Evolutionary conservation across 257 asterid genomes (phyloP).

Genomic region (Ajuga chamaepitys): DNA sequence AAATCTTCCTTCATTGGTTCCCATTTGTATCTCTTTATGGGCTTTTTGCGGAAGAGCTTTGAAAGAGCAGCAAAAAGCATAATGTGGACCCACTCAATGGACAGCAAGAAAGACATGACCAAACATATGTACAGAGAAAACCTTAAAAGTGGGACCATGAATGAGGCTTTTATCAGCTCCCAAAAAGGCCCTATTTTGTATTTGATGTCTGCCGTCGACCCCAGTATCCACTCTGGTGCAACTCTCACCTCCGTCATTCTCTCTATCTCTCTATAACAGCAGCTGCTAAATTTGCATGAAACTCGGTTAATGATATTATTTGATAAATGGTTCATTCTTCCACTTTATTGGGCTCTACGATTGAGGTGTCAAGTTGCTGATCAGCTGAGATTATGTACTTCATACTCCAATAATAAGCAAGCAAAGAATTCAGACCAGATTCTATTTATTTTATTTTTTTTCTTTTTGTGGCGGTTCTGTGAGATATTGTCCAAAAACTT

Average conservation of each 20-base stretch:
- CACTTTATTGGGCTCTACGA: too few relatives aligned
- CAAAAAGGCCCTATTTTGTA: conserved; percentile 27
- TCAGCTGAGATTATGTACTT: too few relatives aligned
- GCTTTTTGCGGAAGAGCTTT: conserved; percentile 38
- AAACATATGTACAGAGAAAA: conserved; percentile 33
- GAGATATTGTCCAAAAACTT: too few relatives aligned
- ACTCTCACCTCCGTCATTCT: conserved; percentile 9
- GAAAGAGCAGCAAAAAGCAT: conserved; percentile 44
- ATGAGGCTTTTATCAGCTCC: conserved; percentile 17
- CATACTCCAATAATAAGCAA: too few relatives aligned
- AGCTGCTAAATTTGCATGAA: too few relatives aligned
- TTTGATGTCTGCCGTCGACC: conserved; percentile 17
- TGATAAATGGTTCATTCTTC: too few relatives aligned
- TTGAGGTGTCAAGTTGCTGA: too few relatives aligned
- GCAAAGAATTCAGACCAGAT: too few relatives aligned
- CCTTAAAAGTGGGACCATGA: conserved; percentile 39
- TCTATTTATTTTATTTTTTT: too few relatives aligned
- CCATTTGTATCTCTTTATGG: conserved; percentile 40
- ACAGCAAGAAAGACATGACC: conserved; percentile 44
- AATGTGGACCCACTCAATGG: conserved; percentile 53
- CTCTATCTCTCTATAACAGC: conserved; percentile 2
- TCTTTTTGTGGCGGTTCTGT: too few relatives aligned
- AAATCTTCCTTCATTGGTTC: conserved; percentile 34
- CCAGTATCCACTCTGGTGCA: conserved; percentile 19
- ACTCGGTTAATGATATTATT: too few relatives aligned